These are phyloP conservation scores for Trifolium repens DNA, from an alignment of 306 rosid species.

Conservation along the genomic window DNA sequence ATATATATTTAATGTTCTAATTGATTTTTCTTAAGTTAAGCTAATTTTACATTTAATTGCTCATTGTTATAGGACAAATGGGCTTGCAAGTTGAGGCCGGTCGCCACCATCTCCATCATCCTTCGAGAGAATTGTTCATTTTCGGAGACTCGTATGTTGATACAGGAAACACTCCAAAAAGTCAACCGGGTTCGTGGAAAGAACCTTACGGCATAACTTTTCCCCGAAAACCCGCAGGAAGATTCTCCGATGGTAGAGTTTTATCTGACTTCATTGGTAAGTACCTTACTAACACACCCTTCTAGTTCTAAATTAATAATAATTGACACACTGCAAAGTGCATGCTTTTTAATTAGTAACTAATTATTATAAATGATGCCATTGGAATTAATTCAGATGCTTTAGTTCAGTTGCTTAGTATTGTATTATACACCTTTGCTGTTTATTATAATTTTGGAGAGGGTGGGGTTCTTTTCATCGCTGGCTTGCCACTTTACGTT, in stretches of 20 bases:
- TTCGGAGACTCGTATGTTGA: constrained; percentile 46
- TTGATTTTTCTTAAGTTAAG: background rate
- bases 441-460: constrained; percentile 15
- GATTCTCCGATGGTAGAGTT: constrained; percentile 44
- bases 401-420: background rate
- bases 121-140: constrained; percentile 33
- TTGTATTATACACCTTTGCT: too few relatives aligned
- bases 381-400: constrained; percentile 6
- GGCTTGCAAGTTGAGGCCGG: constrained; percentile 32
- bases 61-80: background rate
- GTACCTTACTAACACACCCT: background rate
- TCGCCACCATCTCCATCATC: background rate
- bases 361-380: background rate
- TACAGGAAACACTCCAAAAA: constrained; percentile 14
- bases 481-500: constrained; percentile 38
- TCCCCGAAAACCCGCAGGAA: constrained; percentile 38
- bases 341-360: background rate
- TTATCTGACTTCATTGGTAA: constrained; percentile 38
- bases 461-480: constrained; percentile 31
- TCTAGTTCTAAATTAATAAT: background rate
- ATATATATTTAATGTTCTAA: too few relatives aligned
- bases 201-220: constrained; percentile 34
- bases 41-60: background rate
- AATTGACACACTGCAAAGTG: background rate
- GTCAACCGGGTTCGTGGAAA: constrained; percentile 30